phyloP scores from a whole-genome alignment of 768 basidiomycete genomes.

The Mycena belliarum region DNA sequence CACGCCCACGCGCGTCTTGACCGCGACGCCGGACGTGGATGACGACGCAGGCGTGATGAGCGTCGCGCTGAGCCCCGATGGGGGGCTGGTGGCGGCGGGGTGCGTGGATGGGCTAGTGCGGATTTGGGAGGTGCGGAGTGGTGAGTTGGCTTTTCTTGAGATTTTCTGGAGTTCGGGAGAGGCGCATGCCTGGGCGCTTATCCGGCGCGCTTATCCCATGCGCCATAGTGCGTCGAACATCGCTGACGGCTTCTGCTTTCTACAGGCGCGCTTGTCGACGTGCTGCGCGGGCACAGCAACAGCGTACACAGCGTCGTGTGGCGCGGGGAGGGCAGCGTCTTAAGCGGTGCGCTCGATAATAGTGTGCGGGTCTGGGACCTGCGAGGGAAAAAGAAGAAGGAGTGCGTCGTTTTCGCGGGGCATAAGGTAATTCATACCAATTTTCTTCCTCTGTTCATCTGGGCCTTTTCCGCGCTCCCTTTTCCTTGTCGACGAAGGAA shows the following conservation, averaged over 20 bases:
- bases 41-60: conserved; percentile 57
- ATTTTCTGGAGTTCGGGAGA: too few species aligned
- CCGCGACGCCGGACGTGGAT: conserved; percentile 16
- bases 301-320: conserved; percentile 90
- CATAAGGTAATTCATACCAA: conserved; percentile 59
- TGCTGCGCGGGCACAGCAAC: conserved; percentile 77
- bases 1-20: conserved; percentile 22
- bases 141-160: too few species aligned
- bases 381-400: conserved; percentile 23
- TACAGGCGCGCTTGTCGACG: conserved; percentile 67
- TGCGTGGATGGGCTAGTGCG: conserved; percentile 60
- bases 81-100: conserved; percentile 48
- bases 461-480: not conserved
- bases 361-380: conserved; percentile 88
- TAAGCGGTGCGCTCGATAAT: conserved; percentile 88
- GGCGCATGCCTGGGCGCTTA: too few species aligned
- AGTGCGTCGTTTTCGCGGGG: conserved; percentile 71
- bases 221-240: too few species aligned
- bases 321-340: conserved; percentile 84
- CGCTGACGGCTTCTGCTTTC: too few species aligned
- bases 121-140: conserved; percentile 61
- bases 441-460: too few species aligned
- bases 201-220: too few species aligned
- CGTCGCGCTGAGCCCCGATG: conserved; percentile 64
- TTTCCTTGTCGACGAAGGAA: too few species aligned